Percentiles rank a stretch among this genome's conserved stretches.
These are phyloP conservation scores for Solanum chiquidenum DNA, from an alignment of 257 asterid genomes.

Conservation along the genomic window DNA sequence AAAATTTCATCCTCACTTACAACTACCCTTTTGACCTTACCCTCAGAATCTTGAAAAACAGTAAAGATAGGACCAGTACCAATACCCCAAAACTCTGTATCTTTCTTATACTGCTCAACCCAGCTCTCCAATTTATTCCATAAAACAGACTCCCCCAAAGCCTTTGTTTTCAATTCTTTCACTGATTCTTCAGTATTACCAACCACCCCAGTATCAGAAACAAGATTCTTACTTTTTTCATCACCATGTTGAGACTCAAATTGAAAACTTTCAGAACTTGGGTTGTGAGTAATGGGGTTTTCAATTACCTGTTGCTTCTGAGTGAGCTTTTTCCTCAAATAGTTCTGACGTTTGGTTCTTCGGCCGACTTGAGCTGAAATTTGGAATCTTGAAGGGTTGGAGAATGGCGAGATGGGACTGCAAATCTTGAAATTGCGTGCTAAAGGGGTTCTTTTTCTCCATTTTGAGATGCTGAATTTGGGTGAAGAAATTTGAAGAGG, in stretches of 20 bases:
- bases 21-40: constrained; percentile 55
- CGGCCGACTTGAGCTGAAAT: constrained; percentile 52
- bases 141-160: constrained; percentile 41
- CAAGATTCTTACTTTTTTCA: constrained; percentile 17
- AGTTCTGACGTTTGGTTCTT: constrained; percentile 47
- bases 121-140: constrained; percentile 69
- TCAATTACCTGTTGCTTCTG: constrained; percentile 55
- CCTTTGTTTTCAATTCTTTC: constrained; percentile 16
- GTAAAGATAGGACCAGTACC: constrained; percentile 71
- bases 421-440: constrained; percentile 17
- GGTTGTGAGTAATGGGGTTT: constrained; percentile 5
- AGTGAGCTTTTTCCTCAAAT: constrained; percentile 60
- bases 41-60: constrained; percentile 46
- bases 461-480: constrained; percentile 10
- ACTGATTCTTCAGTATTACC: constrained; percentile 5
- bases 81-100: constrained; percentile 73
- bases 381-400: constrained; percentile 27
- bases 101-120: constrained; percentile 78
- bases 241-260: constrained; percentile 4
- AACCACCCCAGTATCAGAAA: not conserved
- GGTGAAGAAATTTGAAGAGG: constrained; percentile 14
- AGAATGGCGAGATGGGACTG: constrained; percentile 12
- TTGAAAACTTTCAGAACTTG: constrained; percentile 18
- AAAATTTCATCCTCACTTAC: constrained; percentile 78
- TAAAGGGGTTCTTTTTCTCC: constrained; percentile 26